These are phyloP conservation scores for Heliocybe sulcata DNA, from an alignment of 1,284 basidiomycete genomes.

Conservation along the genomic window DNA sequence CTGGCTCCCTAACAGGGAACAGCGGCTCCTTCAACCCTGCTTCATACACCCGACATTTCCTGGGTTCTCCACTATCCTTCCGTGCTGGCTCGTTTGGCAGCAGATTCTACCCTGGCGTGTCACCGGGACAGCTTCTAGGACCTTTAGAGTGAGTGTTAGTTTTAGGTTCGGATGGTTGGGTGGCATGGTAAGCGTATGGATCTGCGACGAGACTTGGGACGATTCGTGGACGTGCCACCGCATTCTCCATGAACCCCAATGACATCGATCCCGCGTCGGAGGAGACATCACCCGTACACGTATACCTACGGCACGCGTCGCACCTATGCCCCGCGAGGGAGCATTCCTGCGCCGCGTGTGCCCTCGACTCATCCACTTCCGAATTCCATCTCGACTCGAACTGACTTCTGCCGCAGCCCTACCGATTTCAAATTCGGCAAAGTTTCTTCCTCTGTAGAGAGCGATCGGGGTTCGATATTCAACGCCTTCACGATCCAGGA, in stretches of 20 bases:
- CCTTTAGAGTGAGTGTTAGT: constrained; percentile 49
- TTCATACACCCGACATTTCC: constrained; percentile 56
- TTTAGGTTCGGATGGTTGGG: not conserved
- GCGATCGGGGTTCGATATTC: constrained; percentile 53
- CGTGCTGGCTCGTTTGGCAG: constrained; percentile 54
- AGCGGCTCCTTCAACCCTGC: constrained; percentile 51
- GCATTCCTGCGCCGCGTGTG: not conserved
- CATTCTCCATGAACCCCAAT: not conserved
- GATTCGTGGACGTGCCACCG: too few species aligned
- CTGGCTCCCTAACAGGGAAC: constrained; percentile 40
- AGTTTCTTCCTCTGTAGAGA: constrained; percentile 52
- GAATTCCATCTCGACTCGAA: not conserved
- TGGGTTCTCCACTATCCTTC: constrained; percentile 68
- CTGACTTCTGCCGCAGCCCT: constrained; percentile 24
- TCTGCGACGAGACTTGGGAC: too few species aligned
- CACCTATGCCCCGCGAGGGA: too few species aligned
- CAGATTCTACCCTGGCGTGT: constrained; percentile 50
- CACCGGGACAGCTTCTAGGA: constrained; percentile 53
- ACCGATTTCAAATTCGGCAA: constrained; percentile 47
- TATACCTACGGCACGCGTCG: not conserved
- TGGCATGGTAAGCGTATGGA: not conserved
- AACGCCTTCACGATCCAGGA: constrained; percentile 63
- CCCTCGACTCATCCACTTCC: constrained; percentile 2
- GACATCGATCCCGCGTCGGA: too few species aligned
- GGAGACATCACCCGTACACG: too few species aligned